A percentile compares a stretch with the other conserved stretches of the same genome.
phyloP scores from a whole-genome alignment of 2,329 filamentous ascomycete species.

The Rhinocladiella similis region DNA sequence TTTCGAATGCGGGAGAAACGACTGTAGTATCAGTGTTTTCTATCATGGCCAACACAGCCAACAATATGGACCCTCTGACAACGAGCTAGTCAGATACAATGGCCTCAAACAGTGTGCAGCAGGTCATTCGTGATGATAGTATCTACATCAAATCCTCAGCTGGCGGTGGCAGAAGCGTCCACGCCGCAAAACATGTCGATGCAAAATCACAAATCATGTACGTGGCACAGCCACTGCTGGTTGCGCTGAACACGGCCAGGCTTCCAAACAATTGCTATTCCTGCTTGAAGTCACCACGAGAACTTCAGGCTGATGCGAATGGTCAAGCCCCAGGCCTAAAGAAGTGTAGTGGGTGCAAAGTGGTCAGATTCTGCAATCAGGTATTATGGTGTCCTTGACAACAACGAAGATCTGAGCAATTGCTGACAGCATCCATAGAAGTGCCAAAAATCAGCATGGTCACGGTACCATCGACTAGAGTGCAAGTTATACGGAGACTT shows the following conservation, averaged over 20 bases:
- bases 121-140: constrained; percentile 1
- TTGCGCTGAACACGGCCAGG: constrained; percentile 54
- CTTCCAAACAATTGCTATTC: constrained; percentile 58
- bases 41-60: too few relatives aligned
- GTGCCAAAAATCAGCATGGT: constrained; percentile 63
- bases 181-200: constrained; percentile 50
- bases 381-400: constrained; percentile 38
- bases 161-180: constrained; percentile 53
- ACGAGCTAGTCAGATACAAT: too few relatives aligned
- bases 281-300: constrained; percentile 45
- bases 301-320: constrained; percentile 16
- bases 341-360: constrained; percentile 58
- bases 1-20: too few relatives aligned
- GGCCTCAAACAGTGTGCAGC: too few relatives aligned
- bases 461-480: constrained; percentile 58
- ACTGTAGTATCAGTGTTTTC: too few relatives aligned
- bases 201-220: constrained; percentile 51
- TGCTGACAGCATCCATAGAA: constrained; percentile 37
- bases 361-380: constrained; percentile 61
- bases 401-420: not conserved
- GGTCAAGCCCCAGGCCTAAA: constrained; percentile 41
- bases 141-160: constrained; percentile 5
- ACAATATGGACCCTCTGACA: too few relatives aligned
- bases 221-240: constrained; percentile 54
- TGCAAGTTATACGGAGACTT: constrained; percentile 54